These are phyloP conservation scores for Eleusine indica DNA, from an alignment of 176 grass and related monocot genomes.

Conservation along the genomic window DNA sequence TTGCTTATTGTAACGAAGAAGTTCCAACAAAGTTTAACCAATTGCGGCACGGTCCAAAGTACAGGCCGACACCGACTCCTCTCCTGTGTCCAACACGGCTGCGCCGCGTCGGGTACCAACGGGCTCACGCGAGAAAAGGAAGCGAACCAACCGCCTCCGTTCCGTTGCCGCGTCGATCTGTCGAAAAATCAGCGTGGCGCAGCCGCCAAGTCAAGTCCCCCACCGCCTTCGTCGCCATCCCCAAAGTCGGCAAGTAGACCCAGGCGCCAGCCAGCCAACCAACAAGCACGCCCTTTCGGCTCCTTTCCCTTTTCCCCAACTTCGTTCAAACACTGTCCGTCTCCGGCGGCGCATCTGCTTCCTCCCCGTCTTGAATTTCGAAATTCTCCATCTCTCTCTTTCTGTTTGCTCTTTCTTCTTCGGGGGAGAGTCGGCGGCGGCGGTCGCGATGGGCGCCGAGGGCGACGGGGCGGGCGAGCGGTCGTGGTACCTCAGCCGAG, in stretches of 20 bases:
- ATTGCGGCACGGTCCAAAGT: too few species aligned
- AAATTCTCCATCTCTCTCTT: too few species aligned
- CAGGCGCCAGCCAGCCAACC: background rate
- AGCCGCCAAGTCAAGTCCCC: conserved; percentile 40
- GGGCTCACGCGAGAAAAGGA: background rate
- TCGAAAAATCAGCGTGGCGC: background rate
- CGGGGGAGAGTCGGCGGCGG: background rate
- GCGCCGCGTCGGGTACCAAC: too few species aligned
- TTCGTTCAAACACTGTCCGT: background rate
- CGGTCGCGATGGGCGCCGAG: conserved; percentile 1
- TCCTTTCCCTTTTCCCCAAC: background rate
- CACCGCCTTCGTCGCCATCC: background rate
- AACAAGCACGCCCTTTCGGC: background rate
- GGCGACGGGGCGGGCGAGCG: background rate
- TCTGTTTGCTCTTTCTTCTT: background rate
- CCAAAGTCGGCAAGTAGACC: background rate
- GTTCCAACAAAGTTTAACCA: too few species aligned
- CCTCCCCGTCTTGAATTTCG: background rate
- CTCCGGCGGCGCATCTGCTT: background rate
- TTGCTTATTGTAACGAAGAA: too few species aligned
- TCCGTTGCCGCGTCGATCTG: background rate
- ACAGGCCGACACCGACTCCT: too few species aligned
- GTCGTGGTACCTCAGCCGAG: conserved; percentile 53
- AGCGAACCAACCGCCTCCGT: background rate
- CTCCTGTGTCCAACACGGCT: too few species aligned